These are phyloP conservation scores for Aquilaria sinensis DNA, from an alignment of 345 rosid genomes.

Conservation along the genomic window DNA sequence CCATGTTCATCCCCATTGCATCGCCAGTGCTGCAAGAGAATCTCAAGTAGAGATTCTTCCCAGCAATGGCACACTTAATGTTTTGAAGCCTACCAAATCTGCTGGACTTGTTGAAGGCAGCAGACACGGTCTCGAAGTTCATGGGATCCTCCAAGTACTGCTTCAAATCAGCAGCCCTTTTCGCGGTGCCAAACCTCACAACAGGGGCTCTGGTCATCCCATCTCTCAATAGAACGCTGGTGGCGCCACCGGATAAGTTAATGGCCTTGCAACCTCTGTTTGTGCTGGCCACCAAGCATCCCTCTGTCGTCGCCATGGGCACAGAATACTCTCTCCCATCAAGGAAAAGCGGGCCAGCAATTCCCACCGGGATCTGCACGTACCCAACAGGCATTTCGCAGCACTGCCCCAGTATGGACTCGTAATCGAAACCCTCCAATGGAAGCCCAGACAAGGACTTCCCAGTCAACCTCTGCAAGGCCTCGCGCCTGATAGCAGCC, in stretches of 20 bases:
- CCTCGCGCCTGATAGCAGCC: constrained; percentile 52
- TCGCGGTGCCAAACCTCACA: constrained; percentile 44
- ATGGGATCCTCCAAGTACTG: constrained; percentile 50
- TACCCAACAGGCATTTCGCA: constrained; percentile 79
- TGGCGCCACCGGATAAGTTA: constrained; percentile 50
- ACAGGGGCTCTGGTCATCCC: constrained; percentile 76
- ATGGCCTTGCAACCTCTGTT: constrained; percentile 82
- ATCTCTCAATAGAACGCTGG: constrained; percentile 41
- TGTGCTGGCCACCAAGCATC: constrained; percentile 68
- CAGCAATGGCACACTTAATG: constrained; percentile 55
- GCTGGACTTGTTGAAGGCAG: constrained; percentile 60
- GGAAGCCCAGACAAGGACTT: constrained; percentile 52
- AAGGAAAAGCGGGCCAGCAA: constrained; percentile 64
- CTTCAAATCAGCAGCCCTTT: constrained; percentile 54
- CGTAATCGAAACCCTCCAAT: constrained; percentile 60
- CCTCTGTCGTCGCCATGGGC: constrained; percentile 84
- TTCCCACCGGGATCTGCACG: constrained; percentile 76
- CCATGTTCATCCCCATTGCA: constrained; percentile 91
- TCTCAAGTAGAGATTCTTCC: constrained; percentile 56
- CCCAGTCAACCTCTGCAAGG: constrained; percentile 47
- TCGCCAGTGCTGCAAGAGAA: constrained; percentile 60
- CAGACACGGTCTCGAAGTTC: constrained; percentile 35
- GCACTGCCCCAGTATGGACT: constrained; percentile 64
- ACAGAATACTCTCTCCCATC: constrained; percentile 52
- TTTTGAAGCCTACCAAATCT: constrained; percentile 55